A percentile compares a stretch with the other conserved stretches of the same genome.
phyloP scores from a whole-genome alignment of 352 stramenopile species.

The Pythium phragmitis region DNA sequence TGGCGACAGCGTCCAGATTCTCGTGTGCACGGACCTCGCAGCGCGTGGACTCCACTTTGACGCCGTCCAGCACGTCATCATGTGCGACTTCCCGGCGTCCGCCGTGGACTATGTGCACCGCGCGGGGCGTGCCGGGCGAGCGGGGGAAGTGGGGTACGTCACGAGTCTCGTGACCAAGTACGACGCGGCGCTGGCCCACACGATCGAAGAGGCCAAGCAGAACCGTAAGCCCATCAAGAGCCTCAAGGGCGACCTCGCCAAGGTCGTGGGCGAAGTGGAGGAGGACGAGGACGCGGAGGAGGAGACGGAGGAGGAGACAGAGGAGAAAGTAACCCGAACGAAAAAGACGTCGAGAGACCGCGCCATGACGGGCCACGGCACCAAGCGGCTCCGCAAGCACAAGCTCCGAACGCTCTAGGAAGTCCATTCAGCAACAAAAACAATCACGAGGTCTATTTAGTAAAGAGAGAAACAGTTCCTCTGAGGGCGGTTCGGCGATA shows the following conservation, averaged over 20 bases:
- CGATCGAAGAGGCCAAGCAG: slow-evolving; percentile 64
- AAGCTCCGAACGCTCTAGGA: slow-evolving; percentile 27
- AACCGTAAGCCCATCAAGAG: slow-evolving; percentile 57
- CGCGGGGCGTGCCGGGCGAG: slow-evolving; percentile 65
- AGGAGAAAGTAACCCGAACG: background rate
- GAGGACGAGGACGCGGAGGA: background rate
- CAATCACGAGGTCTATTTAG: slow-evolving; percentile 15
- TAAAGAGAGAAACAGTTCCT: background rate
- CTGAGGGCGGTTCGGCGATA: background rate
- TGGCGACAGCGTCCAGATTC: slow-evolving; percentile 43
- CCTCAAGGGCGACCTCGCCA: slow-evolving; percentile 29
- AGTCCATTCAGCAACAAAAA: background rate
- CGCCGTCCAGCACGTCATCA: slow-evolving; percentile 88
- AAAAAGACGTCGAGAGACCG: slow-evolving; percentile 5
- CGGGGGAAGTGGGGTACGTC: slow-evolving; percentile 55
- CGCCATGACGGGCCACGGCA: slow-evolving; percentile 25
- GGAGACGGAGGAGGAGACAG: background rate
- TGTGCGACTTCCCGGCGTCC: slow-evolving; percentile 92
- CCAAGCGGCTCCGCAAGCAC: slow-evolving; percentile 30
- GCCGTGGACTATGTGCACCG: slow-evolving; percentile 95
- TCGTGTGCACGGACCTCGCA: slow-evolving; percentile 93
- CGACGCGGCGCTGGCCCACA: slow-evolving; percentile 60
- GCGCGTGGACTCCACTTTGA: slow-evolving; percentile 91
- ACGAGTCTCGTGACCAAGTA: slow-evolving; percentile 78
- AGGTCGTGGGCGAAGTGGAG: slow-evolving; percentile 1